phyloP scores from a whole-genome alignment of 2,329 filamentous ascomycete genomes.

The Trichophyton verrucosum region DNA sequence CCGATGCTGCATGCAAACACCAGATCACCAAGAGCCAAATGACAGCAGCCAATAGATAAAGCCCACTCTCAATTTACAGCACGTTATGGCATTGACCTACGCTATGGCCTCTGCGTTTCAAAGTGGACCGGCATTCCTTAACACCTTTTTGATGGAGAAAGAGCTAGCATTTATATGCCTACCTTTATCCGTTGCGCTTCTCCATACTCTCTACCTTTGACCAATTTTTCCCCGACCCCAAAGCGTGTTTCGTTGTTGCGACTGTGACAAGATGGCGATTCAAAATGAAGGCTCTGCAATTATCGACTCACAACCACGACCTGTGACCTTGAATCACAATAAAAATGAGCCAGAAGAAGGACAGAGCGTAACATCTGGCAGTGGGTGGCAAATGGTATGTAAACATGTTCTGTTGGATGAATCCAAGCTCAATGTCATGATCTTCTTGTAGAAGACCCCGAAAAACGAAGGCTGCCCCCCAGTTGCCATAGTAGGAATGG shows the following conservation, averaged over 20 bases:
- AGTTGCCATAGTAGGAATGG: constrained; percentile 7
- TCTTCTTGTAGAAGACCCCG: not conserved
- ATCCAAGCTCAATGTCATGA: not conserved
- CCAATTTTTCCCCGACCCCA: not conserved
- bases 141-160: no score
- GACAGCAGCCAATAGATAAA: no score
- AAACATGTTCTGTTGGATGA: not conserved
- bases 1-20: no score
- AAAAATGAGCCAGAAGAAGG: not conserved
- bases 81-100: no score
- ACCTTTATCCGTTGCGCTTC: not conserved
- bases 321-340: not conserved
- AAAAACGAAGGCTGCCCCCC: not conserved
- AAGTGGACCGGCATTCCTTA: no score
- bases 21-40: no score
- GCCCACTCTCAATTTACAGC: no score
- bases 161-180: no score
- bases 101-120: no score
- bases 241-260: not conserved
- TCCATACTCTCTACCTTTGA: not conserved
- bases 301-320: not conserved
- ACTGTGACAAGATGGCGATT: not conserved
- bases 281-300: not conserved
- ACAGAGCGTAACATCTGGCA: not conserved
- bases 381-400: not conserved